Evolutionary conservation across 2,329 filamentous ascomycete genomes (phyloP), one percentile per base, ranked within the genome.

Genomic region (Pyrenophora tritici-repentis): DNA sequence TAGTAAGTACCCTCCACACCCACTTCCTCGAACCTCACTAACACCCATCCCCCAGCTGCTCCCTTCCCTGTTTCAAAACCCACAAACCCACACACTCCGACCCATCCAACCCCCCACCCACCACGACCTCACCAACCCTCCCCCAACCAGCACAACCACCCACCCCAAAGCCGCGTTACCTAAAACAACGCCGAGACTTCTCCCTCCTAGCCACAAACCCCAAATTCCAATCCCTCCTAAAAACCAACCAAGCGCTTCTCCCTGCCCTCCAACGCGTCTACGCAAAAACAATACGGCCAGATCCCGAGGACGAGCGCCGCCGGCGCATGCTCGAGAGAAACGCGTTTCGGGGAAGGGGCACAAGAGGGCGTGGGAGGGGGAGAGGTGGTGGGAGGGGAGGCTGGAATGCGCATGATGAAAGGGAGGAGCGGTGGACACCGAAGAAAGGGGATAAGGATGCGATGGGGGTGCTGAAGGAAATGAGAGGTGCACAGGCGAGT

Each of bases 1-100:
- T 80, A 79, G 77, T 79, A 64, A 17, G 71, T 32, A 22, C 6
- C 20, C 6, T 22, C 9, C 17, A 4, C 16, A 22, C 2, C 14
- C 10, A 26, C 22, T 14, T 41, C n/a, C 18, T 20, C 8, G 17
- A 29, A 7, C 38, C 4, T 39, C 1, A 40, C 50, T 62, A n/a
- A 65, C 38, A 17, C 4, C 2, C 5, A 12, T 26, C 26, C 26
- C 26, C 10, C 10, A 73, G 70, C 41, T 73, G 70, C 45, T 73
- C 70, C 9, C 34, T 72, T 14, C 20, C 47, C 12, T 72, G 69
- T 48, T 72, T 71, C 53, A 67, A 68, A 57, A 36, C 50, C 4
- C 70, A 72, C 40, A 71, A 72, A 50, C n/a, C 45, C 16, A 63
- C 59, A 24, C 67, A 70, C 33, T 17, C 55, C 2, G 52, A 46